Percentiles rank a stretch among this genome's conserved stretches.
phyloP scores from a whole-genome alignment of 2,329 filamentous ascomycete genomes.

The Sporothrix protearum region DNA sequence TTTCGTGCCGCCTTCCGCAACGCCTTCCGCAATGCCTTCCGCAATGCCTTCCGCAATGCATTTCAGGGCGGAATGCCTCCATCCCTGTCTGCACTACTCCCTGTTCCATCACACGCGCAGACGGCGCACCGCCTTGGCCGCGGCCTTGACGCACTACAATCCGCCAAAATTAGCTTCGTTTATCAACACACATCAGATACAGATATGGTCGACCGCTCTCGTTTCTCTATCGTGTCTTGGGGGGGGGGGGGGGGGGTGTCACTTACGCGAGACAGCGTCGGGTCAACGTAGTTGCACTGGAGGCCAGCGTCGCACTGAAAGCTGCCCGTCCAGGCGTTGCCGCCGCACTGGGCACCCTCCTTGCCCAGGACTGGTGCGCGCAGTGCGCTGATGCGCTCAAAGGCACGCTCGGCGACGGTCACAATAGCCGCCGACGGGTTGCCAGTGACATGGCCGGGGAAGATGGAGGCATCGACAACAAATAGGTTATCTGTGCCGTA shows the following conservation, averaged over 20 bases:
- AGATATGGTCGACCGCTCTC: no score
- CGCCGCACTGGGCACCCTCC: conserved; percentile 23
- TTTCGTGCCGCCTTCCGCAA: background rate
- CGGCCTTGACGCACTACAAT: conserved; percentile 12
- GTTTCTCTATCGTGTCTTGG: no score
- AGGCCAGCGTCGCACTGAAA: conserved; percentile 24
- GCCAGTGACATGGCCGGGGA: conserved; percentile 57
- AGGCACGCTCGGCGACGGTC: conserved; percentile 55
- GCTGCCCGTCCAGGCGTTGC: conserved; percentile 22
- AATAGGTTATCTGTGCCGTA: conserved; percentile 65
- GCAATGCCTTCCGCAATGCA: no score
- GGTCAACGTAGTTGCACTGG: conserved; percentile 17
- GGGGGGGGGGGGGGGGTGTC: no score
- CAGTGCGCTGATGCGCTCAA: conserved; percentile 29
- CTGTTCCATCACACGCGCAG: background rate
- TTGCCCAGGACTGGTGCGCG: background rate
- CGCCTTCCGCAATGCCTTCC: background rate
- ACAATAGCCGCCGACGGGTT: conserved; percentile 59
- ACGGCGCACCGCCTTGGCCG: conserved; percentile 7
- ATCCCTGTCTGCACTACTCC: no score
- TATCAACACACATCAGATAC: background rate
- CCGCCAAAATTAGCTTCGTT: background rate
- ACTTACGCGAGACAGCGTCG: conserved; percentile 20
- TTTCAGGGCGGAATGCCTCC: background rate
- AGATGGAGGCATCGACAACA: conserved; percentile 54